A percentile compares a stretch with the other conserved stretches of the same genome.
These are phyloP conservation scores for Inga oerstediana DNA, from an alignment of 306 rosid species.

Conservation along the genomic window DNA sequence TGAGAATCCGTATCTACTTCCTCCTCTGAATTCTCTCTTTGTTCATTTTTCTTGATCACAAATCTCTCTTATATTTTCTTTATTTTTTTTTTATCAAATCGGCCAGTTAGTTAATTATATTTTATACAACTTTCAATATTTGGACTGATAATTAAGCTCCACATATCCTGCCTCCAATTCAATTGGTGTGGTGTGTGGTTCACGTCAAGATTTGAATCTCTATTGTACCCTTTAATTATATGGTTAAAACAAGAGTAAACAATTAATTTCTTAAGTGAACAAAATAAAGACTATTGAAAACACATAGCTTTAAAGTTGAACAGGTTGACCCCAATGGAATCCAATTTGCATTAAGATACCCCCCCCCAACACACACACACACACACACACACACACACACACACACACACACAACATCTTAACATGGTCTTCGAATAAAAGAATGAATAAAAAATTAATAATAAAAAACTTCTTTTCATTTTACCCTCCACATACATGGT, in stretches of 20 bases:
- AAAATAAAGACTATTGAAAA: neutral
- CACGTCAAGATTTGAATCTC: neutral
- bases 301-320: neutral
- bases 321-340: neutral
- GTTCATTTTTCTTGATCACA: neutral
- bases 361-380: too few species aligned
- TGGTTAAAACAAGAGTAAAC: neutral
- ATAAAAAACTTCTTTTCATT: too few species aligned
- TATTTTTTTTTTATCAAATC: too few species aligned
- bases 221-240: neutral
- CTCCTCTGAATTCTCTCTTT: neutral
- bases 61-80: neutral
- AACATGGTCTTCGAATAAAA: too few species aligned
- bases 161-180: neutral
- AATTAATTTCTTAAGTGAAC: neutral
- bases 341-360: neutral
- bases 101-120: neutral
- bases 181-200: neutral
- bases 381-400: too few species aligned
- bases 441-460: too few species aligned
- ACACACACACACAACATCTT: too few species aligned
- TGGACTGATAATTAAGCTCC: neutral
- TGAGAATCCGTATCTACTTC: too few species aligned
- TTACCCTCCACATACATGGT: too few species aligned
- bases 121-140: neutral